Percentiles rank a stretch among this genome's conserved stretches.
phyloP scores from a whole-genome alignment of 352 stramenopile species.

The Saprolegnia diclina region DNA sequence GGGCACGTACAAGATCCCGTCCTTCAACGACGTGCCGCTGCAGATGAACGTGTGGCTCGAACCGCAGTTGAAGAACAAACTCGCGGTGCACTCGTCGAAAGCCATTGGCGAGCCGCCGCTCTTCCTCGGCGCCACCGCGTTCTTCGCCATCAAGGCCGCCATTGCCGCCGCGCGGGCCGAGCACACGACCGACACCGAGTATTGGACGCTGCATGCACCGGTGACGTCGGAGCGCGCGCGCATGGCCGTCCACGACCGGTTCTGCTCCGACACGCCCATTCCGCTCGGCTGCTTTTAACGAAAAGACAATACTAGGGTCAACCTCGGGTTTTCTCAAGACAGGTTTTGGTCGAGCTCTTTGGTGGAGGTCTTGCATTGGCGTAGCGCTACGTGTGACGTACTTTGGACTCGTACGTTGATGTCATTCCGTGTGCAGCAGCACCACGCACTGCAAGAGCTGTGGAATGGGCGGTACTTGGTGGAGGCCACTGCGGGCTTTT shows the following conservation, averaged over 20 bases:
- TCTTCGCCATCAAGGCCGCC: conserved; percentile 95
- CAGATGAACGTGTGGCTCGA: conserved; percentile 93
- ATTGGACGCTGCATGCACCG: conserved; percentile 58
- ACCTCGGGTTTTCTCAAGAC: no score
- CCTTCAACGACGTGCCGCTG: conserved; percentile 93
- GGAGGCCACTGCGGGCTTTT: no score
- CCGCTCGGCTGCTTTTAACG: conserved; percentile 22
- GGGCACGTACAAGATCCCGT: conserved; percentile 96
- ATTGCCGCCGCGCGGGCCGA: conserved; percentile 80
- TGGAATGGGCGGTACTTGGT: no score
- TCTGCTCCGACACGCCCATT: conserved; percentile 4
- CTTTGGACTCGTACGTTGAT: no score
- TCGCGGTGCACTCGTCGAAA: conserved; percentile 94
- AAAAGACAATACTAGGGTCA: no score
- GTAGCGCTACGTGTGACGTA: no score
- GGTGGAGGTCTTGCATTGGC: no score
- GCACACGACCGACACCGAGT: conserved; percentile 51
- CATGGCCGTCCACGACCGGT: conserved; percentile 47
- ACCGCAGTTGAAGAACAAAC: conserved; percentile 89
- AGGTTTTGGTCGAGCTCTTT: no score
- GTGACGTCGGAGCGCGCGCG: conserved; percentile 77
- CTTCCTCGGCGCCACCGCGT: conserved; percentile 90
- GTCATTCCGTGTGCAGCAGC: no score
- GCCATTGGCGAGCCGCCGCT: conserved; percentile 95
- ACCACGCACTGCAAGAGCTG: no score